Conservation (phyloP, 2,329 filamentous ascomycete genomes). For the Nigrospora sphaerica region DNA sequence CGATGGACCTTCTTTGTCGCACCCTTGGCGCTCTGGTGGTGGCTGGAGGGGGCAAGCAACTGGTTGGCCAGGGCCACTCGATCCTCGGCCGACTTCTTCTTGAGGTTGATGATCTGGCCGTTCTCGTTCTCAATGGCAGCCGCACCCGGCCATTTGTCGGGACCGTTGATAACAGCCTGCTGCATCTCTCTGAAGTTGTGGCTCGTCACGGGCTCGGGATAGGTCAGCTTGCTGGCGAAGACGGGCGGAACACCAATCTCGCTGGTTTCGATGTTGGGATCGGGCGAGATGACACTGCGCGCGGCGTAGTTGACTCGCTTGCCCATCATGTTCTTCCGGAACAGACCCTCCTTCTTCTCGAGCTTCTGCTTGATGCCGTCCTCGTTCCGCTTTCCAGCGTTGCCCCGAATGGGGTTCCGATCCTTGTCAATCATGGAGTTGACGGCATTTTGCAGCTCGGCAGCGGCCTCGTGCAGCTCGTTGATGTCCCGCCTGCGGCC, state of each 20-base stretch:
- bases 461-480: slow-evolving; percentile 75
- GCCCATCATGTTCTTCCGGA: slow-evolving; percentile 99
- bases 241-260: slow-evolving; percentile 98
- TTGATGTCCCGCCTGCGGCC: slow-evolving; percentile 56
- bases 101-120: slow-evolving; percentile 81
- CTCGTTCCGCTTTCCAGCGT: slow-evolving; percentile 70
- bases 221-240: slow-evolving; percentile 92
- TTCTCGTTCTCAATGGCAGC: slow-evolving; percentile 93
- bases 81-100: slow-evolving; percentile 82
- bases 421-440: slow-evolving; percentile 91
- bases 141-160: slow-evolving; percentile 89
- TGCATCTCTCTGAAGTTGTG: slow-evolving; percentile 96
- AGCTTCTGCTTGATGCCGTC: slow-evolving; percentile 97
- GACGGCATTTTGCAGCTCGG: slow-evolving; percentile 78
- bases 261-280: slow-evolving; percentile 97
- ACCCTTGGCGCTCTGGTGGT: slow-evolving; percentile 53
- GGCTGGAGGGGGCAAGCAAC: slow-evolving; percentile 76
- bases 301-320: slow-evolving; percentile 99
- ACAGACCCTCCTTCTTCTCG: slow-evolving; percentile 97
- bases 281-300: slow-evolving; percentile 93
- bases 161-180: slow-evolving; percentile 90
- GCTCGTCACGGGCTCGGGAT: slow-evolving; percentile 93
- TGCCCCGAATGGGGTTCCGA: slow-evolving; percentile 74
- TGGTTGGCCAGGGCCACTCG: slow-evolving; percentile 87
- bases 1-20: slow-evolving; percentile 91